Evolutionary conservation across 1,284 basidiomycete genomes (phyloP).

Genomic region (Trametes hirsuta): DNA sequence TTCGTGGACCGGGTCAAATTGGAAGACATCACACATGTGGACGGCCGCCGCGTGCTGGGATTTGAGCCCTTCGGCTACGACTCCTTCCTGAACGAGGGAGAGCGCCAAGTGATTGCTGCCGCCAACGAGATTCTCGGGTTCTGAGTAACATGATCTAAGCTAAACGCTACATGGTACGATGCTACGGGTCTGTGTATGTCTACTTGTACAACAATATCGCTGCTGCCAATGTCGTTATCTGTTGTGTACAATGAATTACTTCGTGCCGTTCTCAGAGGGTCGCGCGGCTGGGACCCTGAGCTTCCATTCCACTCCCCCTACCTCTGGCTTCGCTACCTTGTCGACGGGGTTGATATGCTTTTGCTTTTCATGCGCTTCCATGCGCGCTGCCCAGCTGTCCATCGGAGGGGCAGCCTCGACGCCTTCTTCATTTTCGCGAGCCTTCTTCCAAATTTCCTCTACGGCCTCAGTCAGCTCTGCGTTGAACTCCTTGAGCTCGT

Average conservation of each 20-base stretch:
- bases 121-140: conserved; percentile 32
- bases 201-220: conserved; percentile 15
- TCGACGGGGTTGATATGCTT: conserved; percentile 56
- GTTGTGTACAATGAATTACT: no score
- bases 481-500: conserved; percentile 54
- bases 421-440: conserved; percentile 29
- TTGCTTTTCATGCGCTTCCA: conserved; percentile 61
- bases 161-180: background rate
- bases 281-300: conserved; percentile 42
- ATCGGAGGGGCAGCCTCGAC: conserved; percentile 39
- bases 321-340: conserved; percentile 60
- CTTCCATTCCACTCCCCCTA: conserved; percentile 52
- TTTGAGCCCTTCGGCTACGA: conserved; percentile 37
- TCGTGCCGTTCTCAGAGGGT: background rate
- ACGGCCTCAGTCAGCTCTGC: conserved; percentile 53
- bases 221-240: background rate
- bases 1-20: conserved; percentile 54
- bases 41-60: conserved; percentile 40
- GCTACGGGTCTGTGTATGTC: background rate
- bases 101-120: conserved; percentile 23
- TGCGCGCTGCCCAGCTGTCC: conserved; percentile 61
- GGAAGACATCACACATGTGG: conserved; percentile 44
- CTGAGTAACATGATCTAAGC: conserved; percentile 6
- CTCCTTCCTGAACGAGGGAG: conserved; percentile 24
- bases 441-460: conserved; percentile 62